Base-by-base conservation (phyloP, 2,329 filamentous ascomycete genomes). In the Cryphonectria japonica region DNA sequence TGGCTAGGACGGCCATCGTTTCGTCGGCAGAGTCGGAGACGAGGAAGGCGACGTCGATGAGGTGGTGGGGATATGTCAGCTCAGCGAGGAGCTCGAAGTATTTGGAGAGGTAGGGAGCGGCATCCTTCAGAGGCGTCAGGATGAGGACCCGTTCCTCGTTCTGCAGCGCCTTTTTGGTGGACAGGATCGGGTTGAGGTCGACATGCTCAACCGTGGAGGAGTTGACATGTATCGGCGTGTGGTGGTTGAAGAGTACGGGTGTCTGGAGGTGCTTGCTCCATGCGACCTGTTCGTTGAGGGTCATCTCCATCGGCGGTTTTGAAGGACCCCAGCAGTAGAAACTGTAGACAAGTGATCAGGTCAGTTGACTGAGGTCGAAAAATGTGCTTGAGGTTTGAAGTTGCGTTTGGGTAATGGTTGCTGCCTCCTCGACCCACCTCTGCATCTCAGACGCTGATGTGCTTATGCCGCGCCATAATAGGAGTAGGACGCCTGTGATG, bases 251-350 rank as follows among this genome's bases (percentile, higher is more conserved):
- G 75, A 97, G 89, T 76, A 99, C 94, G 66, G 96, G 96, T 3
- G 96, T 98, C 77, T 95, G 91, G 74, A 96, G 85, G 79, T 97
- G 95, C 71, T 90, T 90, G 75, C 93, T 92, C 96, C 96, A 99
- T 75, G 93, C 88, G 73, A 91, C 91, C 81, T 95, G 92, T 80
- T 99, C 96, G 80, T 98, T 98, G 69, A 92, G 85, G 59, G 92
- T 89, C 94, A 99, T 97, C 75, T 96, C 90, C 90, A 97, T 97
- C 68, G 96, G 96, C n/a, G 96, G 89, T 85, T 97, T 98, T 34
- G 92, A 89, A 19, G 96, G 95, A 16, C 96, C 96, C 88, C 94
- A 98, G 85, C 96, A 99, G 83, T 97, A 97, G 83, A 97, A 98
- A 83, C 95, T 98, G 78, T 74, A 74, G 14, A 63, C 66, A 65